Conservation (phyloP, 148 eudicot genomes). For the Chenopodium formosanum region DNA sequence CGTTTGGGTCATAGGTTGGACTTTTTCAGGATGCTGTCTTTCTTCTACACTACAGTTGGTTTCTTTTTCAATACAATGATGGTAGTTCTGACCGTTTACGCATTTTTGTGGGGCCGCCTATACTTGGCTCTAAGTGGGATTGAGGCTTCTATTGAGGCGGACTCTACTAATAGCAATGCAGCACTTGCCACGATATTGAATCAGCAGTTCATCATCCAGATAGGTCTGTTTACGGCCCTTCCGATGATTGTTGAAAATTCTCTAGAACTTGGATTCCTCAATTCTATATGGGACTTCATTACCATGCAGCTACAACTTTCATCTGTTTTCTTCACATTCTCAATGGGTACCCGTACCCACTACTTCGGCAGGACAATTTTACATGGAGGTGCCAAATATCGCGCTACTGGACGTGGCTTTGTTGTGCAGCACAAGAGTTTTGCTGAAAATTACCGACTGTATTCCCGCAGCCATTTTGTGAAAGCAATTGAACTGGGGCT, state of each 20-base stretch:
- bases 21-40: conserved; percentile 86
- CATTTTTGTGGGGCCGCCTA: conserved; percentile 86
- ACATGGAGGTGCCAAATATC: conserved; percentile 93
- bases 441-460: conserved; percentile 80
- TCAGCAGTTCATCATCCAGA: conserved; percentile 84
- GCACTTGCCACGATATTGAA: conserved; percentile 77
- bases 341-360: conserved; percentile 90
- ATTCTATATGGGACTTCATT: conserved; percentile 76
- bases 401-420: conserved; percentile 96
- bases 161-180: conserved; percentile 45
- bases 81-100: conserved; percentile 81
- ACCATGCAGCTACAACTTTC: conserved; percentile 92
- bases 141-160: conserved; percentile 45
- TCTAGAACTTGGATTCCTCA: conserved; percentile 82
- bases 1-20: conserved; percentile 90
- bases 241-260: conserved; percentile 89
- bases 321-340: conserved; percentile 80
- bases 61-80: conserved; percentile 85
- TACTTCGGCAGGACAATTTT: conserved; percentile 88
- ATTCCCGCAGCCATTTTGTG: conserved; percentile 82
- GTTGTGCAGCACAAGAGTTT: conserved; percentile 89
- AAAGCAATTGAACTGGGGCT: conserved; percentile 89
- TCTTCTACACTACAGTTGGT: conserved; percentile 85
- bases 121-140: conserved; percentile 86
- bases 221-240: conserved; percentile 82